phyloP scores from a whole-genome alignment of 1,284 basidiomycete species.

The Meira nashicola region DNA sequence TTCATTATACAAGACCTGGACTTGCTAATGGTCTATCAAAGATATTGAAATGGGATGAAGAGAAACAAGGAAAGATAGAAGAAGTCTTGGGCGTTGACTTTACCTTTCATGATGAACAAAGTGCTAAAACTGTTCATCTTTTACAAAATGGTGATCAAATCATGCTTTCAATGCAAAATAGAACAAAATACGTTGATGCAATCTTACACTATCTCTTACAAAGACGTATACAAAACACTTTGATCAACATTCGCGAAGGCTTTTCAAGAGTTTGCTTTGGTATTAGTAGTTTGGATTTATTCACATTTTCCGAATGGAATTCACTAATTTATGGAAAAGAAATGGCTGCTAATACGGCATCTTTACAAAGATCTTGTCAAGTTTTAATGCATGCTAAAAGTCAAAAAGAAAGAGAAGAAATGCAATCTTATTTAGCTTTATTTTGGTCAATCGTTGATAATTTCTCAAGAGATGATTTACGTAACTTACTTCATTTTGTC shows the following conservation, averaged over 20 bases:
- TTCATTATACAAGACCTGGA: not conserved
- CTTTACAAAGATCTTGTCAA: not conserved
- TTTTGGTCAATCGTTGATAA: not conserved
- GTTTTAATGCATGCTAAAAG: not conserved
- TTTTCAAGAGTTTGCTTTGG: not conserved
- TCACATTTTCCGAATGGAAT: not conserved
- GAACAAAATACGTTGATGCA: not conserved
- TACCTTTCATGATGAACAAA: not conserved
- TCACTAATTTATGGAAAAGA: not conserved
- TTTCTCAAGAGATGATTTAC: not conserved
- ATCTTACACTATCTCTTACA: not conserved
- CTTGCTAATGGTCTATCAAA: not conserved
- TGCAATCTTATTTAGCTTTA: not conserved
- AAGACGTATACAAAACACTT: no score
- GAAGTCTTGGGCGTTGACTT: constrained; percentile 1
- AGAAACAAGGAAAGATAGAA: not conserved
- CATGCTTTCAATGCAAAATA: not conserved
- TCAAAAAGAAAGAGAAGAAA: not conserved
- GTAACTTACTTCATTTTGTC: constrained; percentile 1
- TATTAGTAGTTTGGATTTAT: not conserved
- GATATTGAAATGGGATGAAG: constrained; percentile 3
- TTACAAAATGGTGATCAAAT: not conserved
- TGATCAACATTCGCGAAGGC: not conserved
- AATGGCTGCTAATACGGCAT: not conserved
- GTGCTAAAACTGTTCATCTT: not conserved